Base-by-base conservation (phyloP, 495 filamentous ascomycete species). In the Podospora fimiseda region DNA sequence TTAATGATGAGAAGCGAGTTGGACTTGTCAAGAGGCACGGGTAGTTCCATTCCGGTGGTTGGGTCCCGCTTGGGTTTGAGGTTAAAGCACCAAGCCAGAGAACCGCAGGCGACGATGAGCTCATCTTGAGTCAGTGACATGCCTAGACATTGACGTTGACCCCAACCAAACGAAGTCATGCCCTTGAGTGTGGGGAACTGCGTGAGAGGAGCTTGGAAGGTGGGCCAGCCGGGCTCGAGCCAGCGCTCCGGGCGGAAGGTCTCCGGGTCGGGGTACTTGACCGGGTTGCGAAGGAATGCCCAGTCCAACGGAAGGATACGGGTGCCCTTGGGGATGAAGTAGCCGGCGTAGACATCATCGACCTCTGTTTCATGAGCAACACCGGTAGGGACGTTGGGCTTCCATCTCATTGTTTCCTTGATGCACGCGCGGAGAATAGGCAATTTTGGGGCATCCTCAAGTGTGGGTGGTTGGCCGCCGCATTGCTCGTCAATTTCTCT, bases 61-160 rank as follows among this genome's bases (percentile, higher is more conserved):
- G 67, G 66, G 37, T 68, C 60, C 13, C 56, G 63, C 46, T 71
- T 68, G 23, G 38, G 58, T 41, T 66, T 66, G 19, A 80, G 65
- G 48, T 77, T 68, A 43, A 86, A 81, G 52, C 53, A 74, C 73
- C 40, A 79, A 56, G 39, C 74, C 42, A 58, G 61, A 56, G 40
- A 78, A 9, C 66, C 69, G 72, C 49, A 85, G 19, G 46, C 74
- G 65, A 56, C 68, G 58, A 73, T 57, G 7, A 73, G 56, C 53
- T 73, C 70, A 43, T 73, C 70, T 47, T 84, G 80, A 69, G 61
- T 64, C 0, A 64, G 47, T 0, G 49, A 64, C 19, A 78, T 75
- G 2, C 82, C 83, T 0, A 80, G 69, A 45, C 83, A 87, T 23
- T 81, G 73, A 0, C 82, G 71, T 11, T 82, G 77, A 0, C 83